phyloP scores from a whole-genome alignment of 108 stramenopile species.

The Pseudonitzschia multistriata region DNA sequence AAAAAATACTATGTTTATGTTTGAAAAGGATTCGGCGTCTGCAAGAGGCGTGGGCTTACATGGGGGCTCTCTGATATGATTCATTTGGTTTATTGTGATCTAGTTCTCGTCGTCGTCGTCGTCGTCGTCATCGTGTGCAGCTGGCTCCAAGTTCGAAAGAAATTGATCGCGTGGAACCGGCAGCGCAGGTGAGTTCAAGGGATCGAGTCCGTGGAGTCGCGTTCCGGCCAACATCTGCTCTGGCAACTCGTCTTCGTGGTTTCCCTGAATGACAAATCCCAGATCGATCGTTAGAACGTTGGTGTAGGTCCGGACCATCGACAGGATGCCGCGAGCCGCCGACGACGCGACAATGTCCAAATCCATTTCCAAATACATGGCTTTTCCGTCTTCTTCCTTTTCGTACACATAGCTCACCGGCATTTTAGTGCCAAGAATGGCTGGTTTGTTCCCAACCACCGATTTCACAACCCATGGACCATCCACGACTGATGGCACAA shows the following conservation, averaged over 20 bases:
- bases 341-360: conserved; percentile 80
- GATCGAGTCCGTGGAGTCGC: conserved; percentile 85
- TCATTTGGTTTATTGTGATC: too few species aligned
- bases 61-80: background rate
- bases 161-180: conserved; percentile 36
- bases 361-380: conserved; percentile 79
- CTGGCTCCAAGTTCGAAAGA: conserved; percentile 7
- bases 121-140: background rate
- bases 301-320: conserved; percentile 71
- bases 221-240: conserved; percentile 82
- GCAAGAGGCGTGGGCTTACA: background rate
- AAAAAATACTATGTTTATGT: background rate
- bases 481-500: conserved; percentile 76
- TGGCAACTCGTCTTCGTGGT: conserved; percentile 67
- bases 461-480: conserved; percentile 85
- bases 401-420: conserved; percentile 65
- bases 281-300: conserved; percentile 76
- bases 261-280: conserved; percentile 81
- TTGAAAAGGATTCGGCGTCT: background rate
- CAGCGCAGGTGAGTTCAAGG: conserved; percentile 63
- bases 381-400: conserved; percentile 42
- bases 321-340: conserved; percentile 80
- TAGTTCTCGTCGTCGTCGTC: background rate
- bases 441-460: conserved; percentile 80
- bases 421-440: conserved; percentile 71